These are phyloP conservation scores for Aquilaria yunnanensis DNA, from an alignment of 345 rosid genomes.

Conservation along the genomic window DNA sequence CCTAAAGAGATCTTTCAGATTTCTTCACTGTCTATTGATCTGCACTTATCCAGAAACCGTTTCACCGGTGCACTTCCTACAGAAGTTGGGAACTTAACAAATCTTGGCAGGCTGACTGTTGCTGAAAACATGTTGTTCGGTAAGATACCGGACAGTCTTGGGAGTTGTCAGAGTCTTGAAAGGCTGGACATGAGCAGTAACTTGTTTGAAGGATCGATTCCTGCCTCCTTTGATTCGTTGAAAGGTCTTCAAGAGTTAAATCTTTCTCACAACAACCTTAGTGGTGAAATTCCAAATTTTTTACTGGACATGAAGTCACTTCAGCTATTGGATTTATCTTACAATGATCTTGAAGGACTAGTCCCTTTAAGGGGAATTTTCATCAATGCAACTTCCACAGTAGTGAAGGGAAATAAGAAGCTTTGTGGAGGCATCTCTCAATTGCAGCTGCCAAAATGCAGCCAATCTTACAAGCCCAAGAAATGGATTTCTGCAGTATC, in stretches of 20 bases:
- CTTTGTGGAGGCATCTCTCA: conserved; percentile 31
- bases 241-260: conserved; percentile 14
- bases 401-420: conserved; percentile 21
- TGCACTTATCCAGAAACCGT: background rate
- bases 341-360: conserved; percentile 33
- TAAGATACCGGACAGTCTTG: conserved; percentile 8
- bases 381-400: conserved; percentile 20
- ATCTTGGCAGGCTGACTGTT: background rate
- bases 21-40: no score
- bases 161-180: conserved; percentile 19
- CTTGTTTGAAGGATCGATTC: conserved; percentile 24
- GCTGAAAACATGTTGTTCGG: conserved; percentile 9
- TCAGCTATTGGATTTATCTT: conserved; percentile 23
- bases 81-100: background rate
- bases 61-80: conserved; percentile 1
- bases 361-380: conserved; percentile 29
- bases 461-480: background rate
- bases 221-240: conserved; percentile 20
- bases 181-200: conserved; percentile 13
- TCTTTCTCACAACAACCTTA: conserved; percentile 27
- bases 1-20: no score
- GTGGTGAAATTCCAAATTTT: conserved; percentile 20
- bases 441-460: conserved; percentile 6
- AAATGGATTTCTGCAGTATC: background rate
- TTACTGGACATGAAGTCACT: background rate